Evolutionary conservation across 306 rosid genomes (phyloP).

Genomic region (Trifolium dubium): DNA sequence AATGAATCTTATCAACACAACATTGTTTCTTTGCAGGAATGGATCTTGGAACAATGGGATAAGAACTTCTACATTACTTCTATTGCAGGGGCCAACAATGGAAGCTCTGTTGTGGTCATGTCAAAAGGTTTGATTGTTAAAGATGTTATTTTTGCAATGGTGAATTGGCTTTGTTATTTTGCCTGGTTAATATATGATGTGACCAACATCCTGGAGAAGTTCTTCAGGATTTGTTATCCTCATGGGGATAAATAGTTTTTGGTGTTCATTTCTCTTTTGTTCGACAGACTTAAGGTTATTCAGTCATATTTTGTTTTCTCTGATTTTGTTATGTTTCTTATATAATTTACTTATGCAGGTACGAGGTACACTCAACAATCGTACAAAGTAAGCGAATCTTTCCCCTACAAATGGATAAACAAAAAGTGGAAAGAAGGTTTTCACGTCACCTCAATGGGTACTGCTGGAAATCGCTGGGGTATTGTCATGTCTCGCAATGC

Average conservation of each 20-base stretch:
- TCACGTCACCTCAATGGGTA: conserved; percentile 97
- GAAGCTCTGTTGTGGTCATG: conserved; percentile 57
- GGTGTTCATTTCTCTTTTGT: neutral
- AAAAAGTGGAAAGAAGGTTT: conserved; percentile 98
- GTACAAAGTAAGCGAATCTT: conserved; percentile 97
- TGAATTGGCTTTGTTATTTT: conserved; percentile 15
- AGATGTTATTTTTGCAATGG: neutral
- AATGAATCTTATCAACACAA: conserved; percentile 7
- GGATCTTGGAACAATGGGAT: conserved; percentile 62
- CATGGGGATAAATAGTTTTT: neutral
- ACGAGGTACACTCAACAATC: conserved; percentile 94
- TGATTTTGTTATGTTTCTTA: conserved; percentile 9
- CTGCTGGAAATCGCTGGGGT: conserved; percentile 97
- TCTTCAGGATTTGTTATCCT: conserved; percentile 16
- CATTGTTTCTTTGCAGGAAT: conserved; percentile 46
- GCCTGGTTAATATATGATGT: conserved; percentile 16
- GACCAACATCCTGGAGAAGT: conserved; percentile 7
- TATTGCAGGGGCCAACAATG: conserved; percentile 69
- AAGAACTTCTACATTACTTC: conserved; percentile 53
- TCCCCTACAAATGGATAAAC: conserved; percentile 97
- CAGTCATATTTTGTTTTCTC: neutral
- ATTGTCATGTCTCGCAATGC: conserved; percentile 98
- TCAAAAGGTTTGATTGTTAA: conserved; percentile 48
- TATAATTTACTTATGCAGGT: conserved; percentile 53
- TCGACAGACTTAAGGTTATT: neutral